Evolutionary conservation across 495 filamentous ascomycete species (phyloP).

Genomic region (Aspergillus leporis): DNA sequence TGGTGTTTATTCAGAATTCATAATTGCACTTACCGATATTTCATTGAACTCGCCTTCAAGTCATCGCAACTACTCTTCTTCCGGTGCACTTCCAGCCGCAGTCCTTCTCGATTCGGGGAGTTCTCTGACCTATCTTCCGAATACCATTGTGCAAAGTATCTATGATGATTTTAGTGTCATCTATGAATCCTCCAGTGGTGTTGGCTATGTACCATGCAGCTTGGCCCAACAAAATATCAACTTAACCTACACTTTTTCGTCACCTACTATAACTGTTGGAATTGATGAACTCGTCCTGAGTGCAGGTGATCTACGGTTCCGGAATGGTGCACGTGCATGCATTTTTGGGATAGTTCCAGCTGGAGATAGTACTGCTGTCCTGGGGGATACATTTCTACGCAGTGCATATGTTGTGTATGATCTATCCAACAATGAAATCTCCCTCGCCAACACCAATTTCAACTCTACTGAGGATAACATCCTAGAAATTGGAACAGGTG

Average conservation of each 20-base stretch:
- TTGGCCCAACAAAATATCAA: slow-evolving; percentile 56
- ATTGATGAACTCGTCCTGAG: slow-evolving; percentile 79
- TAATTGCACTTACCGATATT: slow-evolving; percentile 75
- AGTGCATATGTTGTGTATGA: slow-evolving; percentile 94
- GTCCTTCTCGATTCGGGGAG: slow-evolving; percentile 91
- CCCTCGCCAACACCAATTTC: slow-evolving; percentile 82
- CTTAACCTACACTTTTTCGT: slow-evolving; percentile 69
- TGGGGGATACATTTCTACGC: slow-evolving; percentile 93
- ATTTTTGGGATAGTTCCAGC: slow-evolving; percentile 77
- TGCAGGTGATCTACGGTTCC: slow-evolving; percentile 55
- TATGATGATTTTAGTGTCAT: slow-evolving; percentile 64
- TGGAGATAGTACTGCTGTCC: slow-evolving; percentile 62
- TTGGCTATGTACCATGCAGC: slow-evolving; percentile 73
- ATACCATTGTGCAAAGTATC: slow-evolving; percentile 62
- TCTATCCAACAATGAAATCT: slow-evolving; percentile 82
- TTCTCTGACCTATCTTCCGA: slow-evolving; percentile 84
- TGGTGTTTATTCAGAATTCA: slow-evolving; percentile 68
- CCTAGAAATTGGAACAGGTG: slow-evolving; percentile 70
- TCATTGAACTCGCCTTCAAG: slow-evolving; percentile 46
- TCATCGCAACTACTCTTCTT: slow-evolving; percentile 48
- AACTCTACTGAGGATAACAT: slow-evolving; percentile 66
- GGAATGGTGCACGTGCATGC: slow-evolving; percentile 63
- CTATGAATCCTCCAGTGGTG: slow-evolving; percentile 50
- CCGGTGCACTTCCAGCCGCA: slow-evolving; percentile 56
- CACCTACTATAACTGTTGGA: slow-evolving; percentile 66